Base-by-base conservation (phyloP, 2,329 filamentous ascomycete genomes). In the Ophiostoma triangulosporum region DNA sequence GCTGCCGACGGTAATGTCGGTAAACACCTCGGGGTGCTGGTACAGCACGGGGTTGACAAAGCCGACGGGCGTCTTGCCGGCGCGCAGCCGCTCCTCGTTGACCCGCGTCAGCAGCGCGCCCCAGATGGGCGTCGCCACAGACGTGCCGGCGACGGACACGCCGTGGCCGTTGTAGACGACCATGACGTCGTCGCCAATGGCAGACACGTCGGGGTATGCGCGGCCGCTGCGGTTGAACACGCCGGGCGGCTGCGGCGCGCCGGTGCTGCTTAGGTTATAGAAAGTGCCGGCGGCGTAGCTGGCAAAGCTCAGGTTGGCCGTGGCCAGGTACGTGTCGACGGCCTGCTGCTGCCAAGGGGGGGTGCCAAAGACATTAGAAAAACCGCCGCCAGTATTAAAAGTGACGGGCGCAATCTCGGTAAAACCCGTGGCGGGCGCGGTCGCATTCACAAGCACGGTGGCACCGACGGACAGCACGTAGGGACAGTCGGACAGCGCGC, bases 101-200 rank as follows among this genome's bases (percentile, higher is more conserved):
- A 85, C 66, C 4, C 85, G 70, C 1, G 76, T 70, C 40, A 86
- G 68, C 49, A 85, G 69, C 8, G 71, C 75, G 0, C 77, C 75
- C 26, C 78, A 77, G 0, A 78, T 67, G 0, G 83, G 83, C 1
- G 76, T 66, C 0, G 81, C 73, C 31, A 78, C 76, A 22, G 70
- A 74, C 3, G 73, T 77, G 12, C 78, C 77, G n/a, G 70, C 71
- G 22, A 63, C 57, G 14, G 56, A 57, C 17, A 58, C 59, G 57
- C 61, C 76, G 61, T 6, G 60, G 57, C 59, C 64, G 49, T 61
- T 59, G 17, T 61, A 54, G 4, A 61, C 58, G 1, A 64, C 58
- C 7, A 64, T 56, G 46, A 62, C 61, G 17, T 61, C 60, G 50
- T 65, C 59, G 32, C 60, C 62, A 2, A 63, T 51, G 6, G 62